Base-by-base conservation (phyloP, 495 filamentous ascomycete species). In the Xylaria acuta region DNA sequence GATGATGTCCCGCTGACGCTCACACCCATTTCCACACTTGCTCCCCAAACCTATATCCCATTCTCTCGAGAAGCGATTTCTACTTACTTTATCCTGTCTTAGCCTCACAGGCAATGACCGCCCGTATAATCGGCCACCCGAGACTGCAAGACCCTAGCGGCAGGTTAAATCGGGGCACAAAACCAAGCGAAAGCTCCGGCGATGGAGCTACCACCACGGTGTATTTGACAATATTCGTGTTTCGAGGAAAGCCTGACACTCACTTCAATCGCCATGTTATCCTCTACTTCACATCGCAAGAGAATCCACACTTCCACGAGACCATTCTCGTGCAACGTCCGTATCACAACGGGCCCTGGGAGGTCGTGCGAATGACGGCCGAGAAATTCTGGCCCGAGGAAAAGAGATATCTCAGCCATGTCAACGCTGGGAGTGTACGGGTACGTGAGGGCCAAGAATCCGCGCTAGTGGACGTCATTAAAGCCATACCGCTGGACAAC, bases 231-330 rank as follows among this genome's bases (percentile, higher is more conserved):
- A 60, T 60, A 36, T 60, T 60, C 58, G 58, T 60, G 5, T 60
- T 60, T 9, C 58, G 58, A 18, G 58, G 58, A 1, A 60, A 60
- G 8, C 58, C 58, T 6, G 58, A 60, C 58, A 60, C 58, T 38
- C 58, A 60, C 20, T 60, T 36, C 58, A 60, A 60, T 38, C 58
- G 58, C 58, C 58, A 60, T 60, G 58, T 60, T 34, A 60, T 60
- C 58, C 38, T 60, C 34, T 60, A 60, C 32, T 60, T 60, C 58
- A 38, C 58, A 30, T 60, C 58, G 5, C 58, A n/a, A 36, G 58
- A 60, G 20, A 38, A 36, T 8, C 58, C 3, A n/a, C 18, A 60
- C 58, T 60, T 60, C 58, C 58, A 60, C 34, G 58, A 60, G 20
- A 60, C 0, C 6, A 60, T 60, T 12, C 58, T 60, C 18, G 9